Conservation (phyloP, 805 yeast genomes). For the Wickerhamiella siamensis region DNA sequence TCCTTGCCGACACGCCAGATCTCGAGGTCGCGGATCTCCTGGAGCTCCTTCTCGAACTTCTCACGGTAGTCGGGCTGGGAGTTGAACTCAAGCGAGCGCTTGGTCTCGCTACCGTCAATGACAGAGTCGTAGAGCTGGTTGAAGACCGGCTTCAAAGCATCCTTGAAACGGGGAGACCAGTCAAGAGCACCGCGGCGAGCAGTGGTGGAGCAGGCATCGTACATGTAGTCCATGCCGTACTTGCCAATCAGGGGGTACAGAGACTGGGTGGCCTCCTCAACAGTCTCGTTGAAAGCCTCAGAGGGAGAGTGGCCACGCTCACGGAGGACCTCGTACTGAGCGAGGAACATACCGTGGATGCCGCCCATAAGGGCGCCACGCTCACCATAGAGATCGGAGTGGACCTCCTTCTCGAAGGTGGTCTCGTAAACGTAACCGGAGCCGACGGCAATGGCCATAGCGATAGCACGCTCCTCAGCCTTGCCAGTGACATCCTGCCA, state of each 20-base stretch:
- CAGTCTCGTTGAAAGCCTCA: conserved; percentile 99
- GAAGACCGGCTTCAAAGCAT: conserved; percentile 97
- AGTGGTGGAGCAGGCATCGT: conserved; percentile 99
- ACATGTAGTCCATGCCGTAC: conserved; percentile 99
- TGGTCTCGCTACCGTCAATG: conserved; percentile 91
- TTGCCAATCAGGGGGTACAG: conserved; percentile 97
- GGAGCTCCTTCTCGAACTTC: conserved; percentile 84
- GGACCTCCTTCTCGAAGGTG: conserved; percentile 97
- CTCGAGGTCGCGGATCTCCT: conserved; percentile 90
- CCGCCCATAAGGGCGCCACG: conserved; percentile 99
- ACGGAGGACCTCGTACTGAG: conserved; percentile 98
- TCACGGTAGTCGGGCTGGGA: conserved; percentile 96
- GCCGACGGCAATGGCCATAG: conserved; percentile 97
- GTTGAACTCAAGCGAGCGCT: conserved; percentile 97
- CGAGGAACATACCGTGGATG: conserved; percentile 99
- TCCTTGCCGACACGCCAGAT: conserved; percentile 99
- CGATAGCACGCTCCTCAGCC: conserved; percentile 98
- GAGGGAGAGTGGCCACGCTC: conserved; percentile 99
- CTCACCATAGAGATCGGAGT: conserved; percentile 98
- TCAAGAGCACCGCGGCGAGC: conserved; percentile 99
- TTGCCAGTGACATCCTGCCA: conserved; percentile 99
- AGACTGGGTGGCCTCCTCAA: conserved; percentile 99
- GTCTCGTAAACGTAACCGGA: conserved; percentile 99
- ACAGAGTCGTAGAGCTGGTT: conserved; percentile 89
- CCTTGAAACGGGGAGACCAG: conserved; percentile 99